These are phyloP conservation scores for Alloteropsis semialata DNA, from an alignment of 176 grass and related monocot species.

Conservation along the genomic window DNA sequence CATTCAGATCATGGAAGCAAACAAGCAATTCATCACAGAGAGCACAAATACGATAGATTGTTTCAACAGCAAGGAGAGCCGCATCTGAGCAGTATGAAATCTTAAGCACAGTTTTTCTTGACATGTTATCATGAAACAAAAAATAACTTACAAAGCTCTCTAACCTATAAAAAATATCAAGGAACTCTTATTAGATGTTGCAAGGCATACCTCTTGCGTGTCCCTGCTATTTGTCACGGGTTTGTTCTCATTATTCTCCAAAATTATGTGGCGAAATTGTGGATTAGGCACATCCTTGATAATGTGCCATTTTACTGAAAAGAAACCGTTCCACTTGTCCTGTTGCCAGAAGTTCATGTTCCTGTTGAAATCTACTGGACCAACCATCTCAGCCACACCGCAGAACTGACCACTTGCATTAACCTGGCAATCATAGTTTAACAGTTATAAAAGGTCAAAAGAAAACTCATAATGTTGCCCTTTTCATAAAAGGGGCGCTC, in stretches of 20 bases:
- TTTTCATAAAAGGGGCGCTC: background rate
- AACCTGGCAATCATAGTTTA: slow-evolving; percentile 49
- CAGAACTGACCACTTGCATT: slow-evolving; percentile 97
- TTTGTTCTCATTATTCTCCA: slow-evolving; percentile 96
- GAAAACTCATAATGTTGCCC: background rate
- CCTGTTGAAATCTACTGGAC: slow-evolving; percentile 75
- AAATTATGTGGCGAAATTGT: slow-evolving; percentile 93
- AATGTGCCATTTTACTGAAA: slow-evolving; percentile 92
- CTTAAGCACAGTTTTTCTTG: background rate
- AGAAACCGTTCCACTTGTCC: slow-evolving; percentile 96
- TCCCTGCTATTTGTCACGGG: slow-evolving; percentile 94
- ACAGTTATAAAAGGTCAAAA: slow-evolving; percentile 10
- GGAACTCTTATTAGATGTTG: slow-evolving; percentile 18
- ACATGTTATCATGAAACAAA: slow-evolving; percentile 12
- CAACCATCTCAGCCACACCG: slow-evolving; percentile 90
- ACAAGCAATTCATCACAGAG: background rate
- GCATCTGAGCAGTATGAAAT: background rate
- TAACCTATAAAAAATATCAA: background rate
- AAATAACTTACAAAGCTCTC: background rate
- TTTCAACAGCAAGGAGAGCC: background rate
- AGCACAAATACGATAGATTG: background rate
- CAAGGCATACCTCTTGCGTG: slow-evolving; percentile 76
- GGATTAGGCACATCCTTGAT: slow-evolving; percentile 95
- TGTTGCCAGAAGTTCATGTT: slow-evolving; percentile 98
- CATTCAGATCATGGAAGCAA: slow-evolving; percentile 14